Base-by-base conservation (phyloP, 805 yeast genomes). In the Sugiyamaella chiloensis region DNA sequence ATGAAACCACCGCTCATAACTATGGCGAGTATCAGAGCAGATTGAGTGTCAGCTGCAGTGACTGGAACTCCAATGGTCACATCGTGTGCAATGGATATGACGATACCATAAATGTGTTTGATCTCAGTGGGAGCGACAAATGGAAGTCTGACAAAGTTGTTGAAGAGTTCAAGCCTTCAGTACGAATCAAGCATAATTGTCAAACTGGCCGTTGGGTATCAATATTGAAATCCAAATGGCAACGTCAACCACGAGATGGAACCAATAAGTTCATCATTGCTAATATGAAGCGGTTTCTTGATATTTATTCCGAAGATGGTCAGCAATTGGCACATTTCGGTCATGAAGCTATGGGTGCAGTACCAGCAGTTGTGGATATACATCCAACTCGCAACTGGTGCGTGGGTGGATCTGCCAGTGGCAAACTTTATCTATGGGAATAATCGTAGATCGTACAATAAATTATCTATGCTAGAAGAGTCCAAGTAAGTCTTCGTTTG, bases 201-300 rank as follows among this genome's bases (percentile, higher is more conserved):
- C 96, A 91, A 65, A 85, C 96, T 0, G 99, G 99, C 0, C 73
- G 96, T 54, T 91, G 99, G 99, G 96, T 93, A 0, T 83, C 96
- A 1, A 91, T 91, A 40, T 69, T 91, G 48, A 88, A 91, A 58
- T 81, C 96, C 0, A 76, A 81, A 60, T 91, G 97, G 95, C 97
- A 93, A 52, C 64, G 67, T 1, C 67, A 74, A 26, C 95, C 96
- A 0, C 61, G 56, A 5, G 96, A 88, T 60, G 79, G 81, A 0
- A 72, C 78, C 24, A 85, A 89, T 54, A 89, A 91, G 60, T 88
- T 93, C 65, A 86, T 84, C 14, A 91, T 91, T 57, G 98, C 87
- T 9, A 91, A 91, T 63, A 93, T 91, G 99, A 87, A 85, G 55
- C 74, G 93, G 52, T 87, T 79, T 42, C 75, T 89, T 47, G 99